Percentiles rank a stretch among this genome's conserved stretches.
Conservation (phyloP, 2,329 filamentous ascomycete species). For the Aureobasidium sp. region DNA sequence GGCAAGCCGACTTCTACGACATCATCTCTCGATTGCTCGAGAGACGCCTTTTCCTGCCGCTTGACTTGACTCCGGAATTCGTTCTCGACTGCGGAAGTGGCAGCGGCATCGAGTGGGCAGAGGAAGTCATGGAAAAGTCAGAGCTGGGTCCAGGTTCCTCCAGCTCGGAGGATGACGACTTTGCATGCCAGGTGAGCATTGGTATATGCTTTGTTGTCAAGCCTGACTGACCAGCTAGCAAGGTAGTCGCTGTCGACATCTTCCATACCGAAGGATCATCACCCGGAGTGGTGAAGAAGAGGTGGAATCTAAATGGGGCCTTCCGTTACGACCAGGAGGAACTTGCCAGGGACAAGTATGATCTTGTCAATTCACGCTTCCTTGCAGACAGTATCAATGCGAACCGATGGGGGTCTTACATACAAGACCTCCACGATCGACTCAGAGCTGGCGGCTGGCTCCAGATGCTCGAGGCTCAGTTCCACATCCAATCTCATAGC, state of each 20-base stretch:
- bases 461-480: constrained; percentile 83
- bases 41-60: constrained; percentile 21
- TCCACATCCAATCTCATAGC: constrained; percentile 78
- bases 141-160: constrained; percentile 17
- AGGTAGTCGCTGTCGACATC: constrained; percentile 30
- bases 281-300: constrained; percentile 21
- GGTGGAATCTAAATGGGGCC: constrained; percentile 30
- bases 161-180: constrained; percentile 1
- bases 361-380: constrained; percentile 74
- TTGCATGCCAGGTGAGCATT: constrained; percentile 17
- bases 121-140: constrained; percentile 29
- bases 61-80: constrained; percentile 20
- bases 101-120: constrained; percentile 27
- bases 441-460: constrained; percentile 74
- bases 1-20: constrained; percentile 24
- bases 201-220: not conserved
- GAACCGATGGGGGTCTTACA: constrained; percentile 66
- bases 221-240: not conserved
- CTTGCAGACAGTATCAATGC: constrained; percentile 65
- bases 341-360: constrained; percentile 53
- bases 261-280: constrained; percentile 23
- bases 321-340: constrained; percentile 22
- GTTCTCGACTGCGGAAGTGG: constrained; percentile 31
- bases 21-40: constrained; percentile 24
- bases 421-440: constrained; percentile 66